Evolutionary conservation across 2,329 filamentous ascomycete genomes (phyloP), one percentile per base, ranked within the genome.

Genomic region (Phialemonium atrogriseum): DNA sequence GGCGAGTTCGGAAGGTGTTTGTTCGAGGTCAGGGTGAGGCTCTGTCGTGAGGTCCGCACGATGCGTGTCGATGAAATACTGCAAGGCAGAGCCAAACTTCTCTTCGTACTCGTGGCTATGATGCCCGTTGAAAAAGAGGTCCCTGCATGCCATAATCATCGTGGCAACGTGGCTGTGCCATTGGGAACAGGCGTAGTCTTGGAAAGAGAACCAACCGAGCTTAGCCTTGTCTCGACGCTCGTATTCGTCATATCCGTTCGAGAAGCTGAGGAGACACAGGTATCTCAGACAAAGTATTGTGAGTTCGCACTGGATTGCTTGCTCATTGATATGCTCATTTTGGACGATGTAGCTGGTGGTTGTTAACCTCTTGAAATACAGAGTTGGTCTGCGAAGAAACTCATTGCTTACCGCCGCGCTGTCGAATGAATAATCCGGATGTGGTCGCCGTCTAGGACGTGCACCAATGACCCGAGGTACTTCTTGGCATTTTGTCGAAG

Each of bases 381-480:
- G 11, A 13, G 15, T 10, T 16, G 10, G 4, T 11, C 17, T 14
- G 10, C n/a, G 18, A n/a, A n/a, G n/a, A n/a, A n/a, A 21, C 16
- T 13, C 10, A 18, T 10, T 3, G 42, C 54, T 27, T 39, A 60
- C 56, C 34, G n/a, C 38, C 47, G 53, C 0, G 55, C 58, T 1
- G 60, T 55, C 19, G 46, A 37, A 27, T 65, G 62, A 4, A 60
- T 53, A 16, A 65, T 50, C 18, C 55, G 42, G 8, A 66, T 45
- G 0, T 50, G 47, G 7, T 49, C 48, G 5, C 49, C 49, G 1
- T 39, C 24, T 10, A 50, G 34, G 2, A 54, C 38, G 10, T 56
- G 52, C 0, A 65, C 50, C 15, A 66, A 37, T 0, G 60, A 56
- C 4, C 56, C 59, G 25, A 52, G 55, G 9, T 58, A 36, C 3